Conservation (phyloP, 495 filamentous ascomycete species). For the Aspergillus diversus region DNA sequence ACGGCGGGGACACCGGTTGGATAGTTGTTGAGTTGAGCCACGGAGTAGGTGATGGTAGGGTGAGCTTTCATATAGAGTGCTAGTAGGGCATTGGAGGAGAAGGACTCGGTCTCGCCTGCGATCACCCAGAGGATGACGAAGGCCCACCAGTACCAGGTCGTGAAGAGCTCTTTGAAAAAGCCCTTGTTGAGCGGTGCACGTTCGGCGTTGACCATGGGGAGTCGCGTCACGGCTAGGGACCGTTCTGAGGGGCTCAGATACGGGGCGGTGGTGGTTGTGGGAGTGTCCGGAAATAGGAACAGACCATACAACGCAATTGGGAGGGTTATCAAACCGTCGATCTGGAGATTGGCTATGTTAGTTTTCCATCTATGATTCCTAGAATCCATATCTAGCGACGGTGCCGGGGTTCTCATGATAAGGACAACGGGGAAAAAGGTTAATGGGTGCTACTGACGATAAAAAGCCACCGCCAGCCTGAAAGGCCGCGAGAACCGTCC, state of each 20-base stretch:
- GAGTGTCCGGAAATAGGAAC: slow-evolving; percentile 63
- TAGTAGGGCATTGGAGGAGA: slow-evolving; percentile 51
- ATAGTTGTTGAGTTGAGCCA: slow-evolving; percentile 53
- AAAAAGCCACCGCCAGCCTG: slow-evolving; percentile 72
- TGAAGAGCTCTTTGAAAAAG: slow-evolving; percentile 45
- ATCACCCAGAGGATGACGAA: slow-evolving; percentile 56
- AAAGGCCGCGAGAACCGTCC: slow-evolving; percentile 53
- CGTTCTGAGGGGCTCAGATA: slow-evolving; percentile 53
- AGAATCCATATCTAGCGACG: too few species aligned
- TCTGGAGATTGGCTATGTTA: slow-evolving; percentile 11
- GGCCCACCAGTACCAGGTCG: slow-evolving; percentile 51
- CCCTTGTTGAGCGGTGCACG: slow-evolving; percentile 37
- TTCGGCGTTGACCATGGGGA: slow-evolving; percentile 33
- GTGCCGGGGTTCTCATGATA: too few species aligned
- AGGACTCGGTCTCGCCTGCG: slow-evolving; percentile 52
- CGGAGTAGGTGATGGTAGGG: slow-evolving; percentile 42
- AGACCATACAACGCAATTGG: slow-evolving; percentile 63
- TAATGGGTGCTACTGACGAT: slow-evolving; percentile 37
- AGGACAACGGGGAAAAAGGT: not conserved
- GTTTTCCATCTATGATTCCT: not conserved
- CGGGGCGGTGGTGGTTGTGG: slow-evolving; percentile 53
- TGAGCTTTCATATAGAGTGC: slow-evolving; percentile 37
- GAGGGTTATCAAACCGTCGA: slow-evolving; percentile 56
- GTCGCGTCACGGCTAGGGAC: slow-evolving; percentile 47
- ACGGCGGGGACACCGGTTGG: slow-evolving; percentile 52